Conservation (phyloP, 2,329 filamentous ascomycete genomes). For the Aschersonia sp. region DNA sequence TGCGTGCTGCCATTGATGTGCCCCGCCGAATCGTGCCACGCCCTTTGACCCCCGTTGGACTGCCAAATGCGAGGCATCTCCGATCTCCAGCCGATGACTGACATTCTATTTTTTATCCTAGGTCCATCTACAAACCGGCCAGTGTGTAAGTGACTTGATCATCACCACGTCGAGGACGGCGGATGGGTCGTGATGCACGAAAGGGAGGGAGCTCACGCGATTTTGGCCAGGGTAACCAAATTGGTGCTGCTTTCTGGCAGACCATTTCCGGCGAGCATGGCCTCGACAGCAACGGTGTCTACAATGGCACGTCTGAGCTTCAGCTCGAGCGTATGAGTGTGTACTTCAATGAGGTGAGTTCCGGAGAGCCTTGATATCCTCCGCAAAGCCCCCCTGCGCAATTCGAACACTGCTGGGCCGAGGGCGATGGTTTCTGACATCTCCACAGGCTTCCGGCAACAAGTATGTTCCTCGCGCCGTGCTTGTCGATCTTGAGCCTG, state of each 20-base stretch:
- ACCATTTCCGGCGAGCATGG: slow-evolving; percentile 84
- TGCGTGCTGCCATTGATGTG: slow-evolving; percentile 20
- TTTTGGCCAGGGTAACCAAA: slow-evolving; percentile 84
- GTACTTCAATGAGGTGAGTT: slow-evolving; percentile 71
- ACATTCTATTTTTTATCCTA: slow-evolving; percentile 40
- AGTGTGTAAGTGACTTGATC: slow-evolving; percentile 58
- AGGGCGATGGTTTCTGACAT: background rate
- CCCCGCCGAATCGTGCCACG: slow-evolving; percentile 15
- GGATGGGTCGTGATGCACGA: background rate
- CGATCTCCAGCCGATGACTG: slow-evolving; percentile 21
- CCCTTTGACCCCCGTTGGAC: background rate
- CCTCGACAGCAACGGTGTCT: slow-evolving; percentile 95
- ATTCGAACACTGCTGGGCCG: background rate
- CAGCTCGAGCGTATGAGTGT: slow-evolving; percentile 99
- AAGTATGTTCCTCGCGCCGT: slow-evolving; percentile 99
- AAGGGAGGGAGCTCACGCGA: slow-evolving; percentile 18
- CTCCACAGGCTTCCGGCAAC: slow-evolving; percentile 73
- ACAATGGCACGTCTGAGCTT: slow-evolving; percentile 96
- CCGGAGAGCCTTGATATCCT: background rate
- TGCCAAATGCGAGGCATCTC: background rate
- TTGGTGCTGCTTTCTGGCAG: slow-evolving; percentile 99
- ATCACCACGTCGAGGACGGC: background rate
- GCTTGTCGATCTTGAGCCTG: slow-evolving; percentile 97
- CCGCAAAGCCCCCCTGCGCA: background rate
- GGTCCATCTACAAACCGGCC: slow-evolving; percentile 99